Evolutionary conservation across 768 basidiomycete genomes (phyloP).

Genomic region (Neoboletus subvelutipes): DNA sequence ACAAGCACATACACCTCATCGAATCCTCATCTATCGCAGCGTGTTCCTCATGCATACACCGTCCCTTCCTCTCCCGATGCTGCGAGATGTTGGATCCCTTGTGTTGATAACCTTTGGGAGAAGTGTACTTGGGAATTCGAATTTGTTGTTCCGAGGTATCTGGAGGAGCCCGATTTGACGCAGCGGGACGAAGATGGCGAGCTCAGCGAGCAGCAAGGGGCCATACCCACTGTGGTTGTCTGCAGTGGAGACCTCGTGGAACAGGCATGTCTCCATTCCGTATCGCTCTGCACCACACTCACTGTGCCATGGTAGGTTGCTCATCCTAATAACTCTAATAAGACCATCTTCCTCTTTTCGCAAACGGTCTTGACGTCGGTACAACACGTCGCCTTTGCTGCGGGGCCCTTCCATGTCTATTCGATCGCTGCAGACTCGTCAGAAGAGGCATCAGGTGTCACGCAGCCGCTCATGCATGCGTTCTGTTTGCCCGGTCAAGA

Average conservation of each 20-base stretch:
- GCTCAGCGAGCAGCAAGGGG: slow-evolving; percentile 50
- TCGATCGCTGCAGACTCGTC: slow-evolving; percentile 62
- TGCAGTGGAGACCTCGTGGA: slow-evolving; percentile 95
- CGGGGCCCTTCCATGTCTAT: slow-evolving; percentile 87
- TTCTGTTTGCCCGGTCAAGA: slow-evolving; percentile 94
- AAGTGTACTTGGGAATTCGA: slow-evolving; percentile 99
- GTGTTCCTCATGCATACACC: slow-evolving; percentile 91
- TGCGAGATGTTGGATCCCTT: slow-evolving; percentile 99
- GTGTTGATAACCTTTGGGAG: slow-evolving; percentile 92
- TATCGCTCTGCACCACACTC: slow-evolving; percentile 1
- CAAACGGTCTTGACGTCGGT: slow-evolving; percentile 85
- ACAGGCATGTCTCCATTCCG: slow-evolving; percentile 55
- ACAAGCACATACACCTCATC: not conserved
- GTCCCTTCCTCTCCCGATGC: slow-evolving; percentile 84
- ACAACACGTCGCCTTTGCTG: slow-evolving; percentile 96
- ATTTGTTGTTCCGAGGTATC: slow-evolving; percentile 84
- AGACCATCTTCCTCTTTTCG: slow-evolving; percentile 91
- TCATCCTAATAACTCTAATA: slow-evolving; percentile 90
- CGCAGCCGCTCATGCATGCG: slow-evolving; percentile 79
- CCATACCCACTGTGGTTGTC: slow-evolving; percentile 80
- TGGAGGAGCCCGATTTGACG: slow-evolving; percentile 52
- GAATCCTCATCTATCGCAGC: slow-evolving; percentile 44
- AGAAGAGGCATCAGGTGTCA: slow-evolving; percentile 61
- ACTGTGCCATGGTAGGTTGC: slow-evolving; percentile 56
- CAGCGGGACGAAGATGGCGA: slow-evolving; percentile 43